Base-by-base conservation (phyloP, 768 basidiomycete species). In the Austroboletus eburneus region DNA sequence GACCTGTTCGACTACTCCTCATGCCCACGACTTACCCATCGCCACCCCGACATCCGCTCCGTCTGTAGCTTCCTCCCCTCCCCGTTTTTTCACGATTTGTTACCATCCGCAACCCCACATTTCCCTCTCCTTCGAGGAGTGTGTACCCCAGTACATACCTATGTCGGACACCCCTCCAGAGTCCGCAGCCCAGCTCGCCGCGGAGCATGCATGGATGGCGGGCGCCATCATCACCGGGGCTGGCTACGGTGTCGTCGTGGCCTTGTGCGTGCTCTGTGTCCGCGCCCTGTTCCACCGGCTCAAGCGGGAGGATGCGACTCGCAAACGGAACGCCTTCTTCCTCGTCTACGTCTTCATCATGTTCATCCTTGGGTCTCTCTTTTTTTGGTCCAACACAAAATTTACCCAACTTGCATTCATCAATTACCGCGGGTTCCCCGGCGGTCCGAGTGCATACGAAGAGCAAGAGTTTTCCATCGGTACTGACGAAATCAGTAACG, bases 361-460 rank as follows among this genome's bases (percentile, higher is more conserved):
- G 32, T 64, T 64, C 29, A 22, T 42, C 5, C 33, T 61, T 16
- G 63, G 64, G 8, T 48, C 64, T 25, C 53, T 66, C 21, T 57
- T 54, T 21, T 25, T 66, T 6, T 52, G 35, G 21, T 64, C 64
- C 42, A 66, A 55, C 37, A 59, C 62, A 2, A 13, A 51, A 29
- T 66, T 64, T 41, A 64, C 62, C 0, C 63, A 64, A 25, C 12
- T 66, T 38, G 63, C 63, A 16, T 64, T 66, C 30, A 57, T 64
- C 34, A 53, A 64, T 7, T 10, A 66, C 29, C 57, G 64, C 3
- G 54, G 58, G 12, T 64, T 35, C 34, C 43, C 63, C 0, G 64
- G 62, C 10, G 63, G 63, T 18, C 59, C 57, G 43, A 51, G 64
- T 48, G 43, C 21, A 27, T 61, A 46, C 7, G 55, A 58, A 17